Evolutionary conservation across 2,329 filamentous ascomycete species (phyloP), one percentile per base, ranked within the genome.

Genomic region (Beauveria bassiana): DNA sequence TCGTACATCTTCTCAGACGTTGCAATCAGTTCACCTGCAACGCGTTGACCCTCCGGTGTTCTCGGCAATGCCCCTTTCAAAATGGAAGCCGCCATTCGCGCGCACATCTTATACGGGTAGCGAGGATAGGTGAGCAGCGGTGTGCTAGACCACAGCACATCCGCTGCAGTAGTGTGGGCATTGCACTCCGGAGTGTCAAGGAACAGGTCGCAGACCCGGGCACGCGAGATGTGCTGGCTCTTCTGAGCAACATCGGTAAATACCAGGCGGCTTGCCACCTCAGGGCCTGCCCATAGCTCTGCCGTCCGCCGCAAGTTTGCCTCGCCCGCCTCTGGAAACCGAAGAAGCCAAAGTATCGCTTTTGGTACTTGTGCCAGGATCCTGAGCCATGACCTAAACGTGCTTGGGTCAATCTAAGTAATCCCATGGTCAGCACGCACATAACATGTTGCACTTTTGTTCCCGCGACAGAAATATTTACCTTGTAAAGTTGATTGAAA

Each of bases 401-500:
- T 97, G 3, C 92, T 96, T 1, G 95, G 95, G 68, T 99, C 95
- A 74, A 99, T 98, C 92, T 61, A 24, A 56, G 31, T n/a, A 52
- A 20, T 20, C 55, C 20, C 18, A 18, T 26, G 49, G 64, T 73
- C 63, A 65, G 63, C 61, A 55, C 45, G 40, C 26, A 24, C 34
- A 54, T 24, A 50, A 45, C 1, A 52, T 46, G 51, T n/a, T 43
- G 40, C 47, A 18, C 47, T n/a, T 42, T 40, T 47, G 55, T 5
- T 24, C 16, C 10, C 22, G n/a, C 14, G 24, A 20, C 46, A 26
- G 31, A 20, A 10, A 16, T 34, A 16, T 50, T 22, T 79, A 95
- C 93, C 86, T 99, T 99, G 78, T 99, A 99, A 38, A 99, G 80
- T 73, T 99, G 95, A 71, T 99, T 99, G 76, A 99, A 99, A 74